Evolutionary conservation across 73 alveolate species (phyloP), one percentile per base, ranked within the genome.

Genomic region (Effrenium voratum): DNA sequence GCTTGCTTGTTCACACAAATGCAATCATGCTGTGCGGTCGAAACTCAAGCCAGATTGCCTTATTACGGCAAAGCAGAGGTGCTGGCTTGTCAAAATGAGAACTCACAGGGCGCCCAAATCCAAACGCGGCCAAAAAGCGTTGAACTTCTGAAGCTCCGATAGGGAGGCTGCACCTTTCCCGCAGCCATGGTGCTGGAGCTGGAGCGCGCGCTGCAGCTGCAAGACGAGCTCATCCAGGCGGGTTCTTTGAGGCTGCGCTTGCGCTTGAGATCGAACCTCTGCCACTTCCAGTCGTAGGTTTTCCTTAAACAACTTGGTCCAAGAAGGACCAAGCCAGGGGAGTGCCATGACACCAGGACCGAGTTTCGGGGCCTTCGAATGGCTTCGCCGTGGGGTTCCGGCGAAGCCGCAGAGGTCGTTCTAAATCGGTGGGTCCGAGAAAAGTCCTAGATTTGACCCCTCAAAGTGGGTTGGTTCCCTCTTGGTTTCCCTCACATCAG

Each of bases 221-320:
- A 87, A 52, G 95, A 87, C 63, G 95, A 87, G 40, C 38, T 87
- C 84, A 87, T 87, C 76, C 68, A 87, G 95, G 95, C 46, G 47
- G 60, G 26, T 4, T 41, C 24, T 15, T 19, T 16, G 30, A 22
- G 30, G 34, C 26, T 12, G 6, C 40, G 77, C 43, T 63, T 16
- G 40, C 43, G n/a, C 1, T 30, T 63, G 77, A 13, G 40, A 24
- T 34, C 77, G n/a, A 28, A 8, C n/a, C 10, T 28, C 40, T 63
- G 40, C 40, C n/a, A 28, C 77, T 12, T 24, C 43, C 1, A 28
- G 41, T 40, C n/a, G 26, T 28, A 40, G 77, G 26, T 63, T 16
- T 34, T 34, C 49, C 82, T 72, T 5, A 15, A 72, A 72, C 12
- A n/a, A n/a, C n/a, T n/a, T n/a, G n/a, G n/a, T n/a, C n/a, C n/a